Evolutionary conservation across 108 stramenopile genomes (phyloP), one percentile per base, ranked within the genome.

Genomic region (Tribonema minus): DNA sequence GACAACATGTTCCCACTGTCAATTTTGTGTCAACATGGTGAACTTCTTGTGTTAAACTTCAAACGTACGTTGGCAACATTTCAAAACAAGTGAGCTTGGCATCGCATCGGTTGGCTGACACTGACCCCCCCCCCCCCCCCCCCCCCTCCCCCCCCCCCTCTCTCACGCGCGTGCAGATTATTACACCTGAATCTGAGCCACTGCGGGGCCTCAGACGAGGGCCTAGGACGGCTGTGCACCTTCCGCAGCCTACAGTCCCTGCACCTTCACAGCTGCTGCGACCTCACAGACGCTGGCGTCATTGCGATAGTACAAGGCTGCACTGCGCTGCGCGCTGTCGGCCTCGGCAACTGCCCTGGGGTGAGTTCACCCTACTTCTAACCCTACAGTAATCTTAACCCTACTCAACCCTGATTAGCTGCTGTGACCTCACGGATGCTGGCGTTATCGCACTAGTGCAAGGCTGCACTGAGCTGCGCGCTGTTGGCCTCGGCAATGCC

Each of bases 341-440:
- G 73, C 1, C 73, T 74, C 40, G 58, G 73, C 15, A 65, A 74
- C 64, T 74, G 73, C 41, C 64, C 64, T 25, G 63, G 46, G 72
- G 72, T 74, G 39, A 34, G 72, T 31, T n/a, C n/a, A n/a, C n/a
- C n/a, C n/a, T n/a, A n/a, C n/a, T n/a, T n/a, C n/a, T n/a, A n/a
- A n/a, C n/a, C n/a, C n/a, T n/a, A n/a, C n/a, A n/a, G n/a, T n/a
- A n/a, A n/a, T n/a, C n/a, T n/a, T n/a, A n/a, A n/a, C n/a, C n/a
- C n/a, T n/a, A n/a, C n/a, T n/a, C n/a, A n/a, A n/a, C n/a, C 61
- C 64, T 74, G 0, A 64, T 65, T 31, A 35, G 65, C 38, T 74
- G 73, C 64, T 64, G 64, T 4, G 26, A 30, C 20, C 64, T 74
- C 20, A 74, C 73, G 27, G 73, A 74, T 28, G 73, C 33, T 25